A percentile compares a stretch with the other conserved stretches of the same genome.
phyloP scores from a whole-genome alignment of 1,284 basidiomycete species.

The Phlebopus sp. region DNA sequence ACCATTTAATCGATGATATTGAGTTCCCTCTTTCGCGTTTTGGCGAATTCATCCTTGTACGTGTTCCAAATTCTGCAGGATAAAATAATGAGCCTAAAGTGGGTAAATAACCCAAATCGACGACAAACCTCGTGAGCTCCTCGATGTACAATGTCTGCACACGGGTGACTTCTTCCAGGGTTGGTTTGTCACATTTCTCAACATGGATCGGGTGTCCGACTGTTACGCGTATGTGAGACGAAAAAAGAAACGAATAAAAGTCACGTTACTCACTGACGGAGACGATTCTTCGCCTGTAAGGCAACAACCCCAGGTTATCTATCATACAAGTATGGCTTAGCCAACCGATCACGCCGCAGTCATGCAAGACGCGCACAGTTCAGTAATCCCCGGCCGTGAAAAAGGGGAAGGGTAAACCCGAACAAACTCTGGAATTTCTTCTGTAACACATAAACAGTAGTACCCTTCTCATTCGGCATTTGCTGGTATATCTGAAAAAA shows the following conservation, averaged over 20 bases:
- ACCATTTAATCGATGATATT: slow-evolving; percentile 62
- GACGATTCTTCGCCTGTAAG: slow-evolving; percentile 92
- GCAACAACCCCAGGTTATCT: slow-evolving; percentile 91
- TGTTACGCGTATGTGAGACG: slow-evolving; percentile 27
- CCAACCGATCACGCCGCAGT: not conserved
- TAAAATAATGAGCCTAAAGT: not conserved
- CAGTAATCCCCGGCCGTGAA: slow-evolving; percentile 88
- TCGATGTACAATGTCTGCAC: slow-evolving; percentile 89
- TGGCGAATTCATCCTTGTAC: slow-evolving; percentile 87
- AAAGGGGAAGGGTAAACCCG: slow-evolving; percentile 95
- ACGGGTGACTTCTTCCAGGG: slow-evolving; percentile 75
- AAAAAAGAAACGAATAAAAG: not conserved
- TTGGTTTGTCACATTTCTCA: slow-evolving; percentile 74
- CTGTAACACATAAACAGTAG: slow-evolving; percentile 83
- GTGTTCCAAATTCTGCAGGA: slow-evolving; percentile 83
- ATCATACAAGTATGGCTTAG: not conserved
- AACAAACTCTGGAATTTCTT: slow-evolving; percentile 89
- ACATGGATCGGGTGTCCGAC: slow-evolving; percentile 90
- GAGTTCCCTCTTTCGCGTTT: slow-evolving; percentile 67
- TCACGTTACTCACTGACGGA: slow-evolving; percentile 75
- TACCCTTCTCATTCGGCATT: slow-evolving; percentile 92
- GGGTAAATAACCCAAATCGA: not conserved
- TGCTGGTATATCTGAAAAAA: slow-evolving; percentile 83
- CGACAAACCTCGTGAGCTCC: slow-evolving; percentile 74
- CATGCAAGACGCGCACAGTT: slow-evolving; percentile 67